Evolutionary conservation across 805 yeast genomes (phyloP).

Genomic region (Ogataea chonburiensis): DNA sequence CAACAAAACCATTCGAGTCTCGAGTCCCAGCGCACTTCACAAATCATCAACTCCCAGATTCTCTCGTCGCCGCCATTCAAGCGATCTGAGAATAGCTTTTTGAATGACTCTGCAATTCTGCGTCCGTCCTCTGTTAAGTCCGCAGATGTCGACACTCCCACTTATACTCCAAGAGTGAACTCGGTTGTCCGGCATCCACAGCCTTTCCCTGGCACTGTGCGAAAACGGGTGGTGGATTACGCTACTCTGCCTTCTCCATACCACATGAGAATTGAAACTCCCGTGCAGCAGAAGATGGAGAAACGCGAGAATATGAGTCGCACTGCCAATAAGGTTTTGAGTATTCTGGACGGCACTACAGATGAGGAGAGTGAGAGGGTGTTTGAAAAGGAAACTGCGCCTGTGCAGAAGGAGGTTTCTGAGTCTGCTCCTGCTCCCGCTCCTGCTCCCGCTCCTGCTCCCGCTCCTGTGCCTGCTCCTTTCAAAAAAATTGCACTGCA

Average conservation of each 20-base stretch:
- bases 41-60: slow-evolving; percentile 4
- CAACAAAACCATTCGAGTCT: slow-evolving; percentile 17
- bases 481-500: neutral
- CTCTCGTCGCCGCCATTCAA: slow-evolving; percentile 1
- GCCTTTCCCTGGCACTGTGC: slow-evolving; percentile 21
- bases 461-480: neutral
- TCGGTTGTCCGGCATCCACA: slow-evolving; percentile 15
- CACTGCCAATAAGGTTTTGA: slow-evolving; percentile 28
- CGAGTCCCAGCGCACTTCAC: slow-evolving; percentile 11
- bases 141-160: slow-evolving; percentile 27
- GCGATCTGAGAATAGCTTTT: slow-evolving; percentile 16
- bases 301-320: slow-evolving; percentile 21
- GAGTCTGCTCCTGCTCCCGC: neutral
- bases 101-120: slow-evolving; percentile 20
- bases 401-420: slow-evolving; percentile 1
- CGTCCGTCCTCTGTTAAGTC: slow-evolving; percentile 27
- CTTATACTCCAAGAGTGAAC: slow-evolving; percentile 24
- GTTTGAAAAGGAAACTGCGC: neutral
- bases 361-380: neutral
- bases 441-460: neutral
- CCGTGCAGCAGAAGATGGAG: slow-evolving; percentile 21
- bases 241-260: slow-evolving; percentile 30
- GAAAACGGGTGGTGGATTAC: slow-evolving; percentile 30
- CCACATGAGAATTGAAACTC: slow-evolving; percentile 29
- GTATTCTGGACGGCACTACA: slow-evolving; percentile 19